These are phyloP conservation scores for Asterionellopsis glacialis DNA, from an alignment of 108 stramenopile genomes.

Conservation along the genomic window DNA sequence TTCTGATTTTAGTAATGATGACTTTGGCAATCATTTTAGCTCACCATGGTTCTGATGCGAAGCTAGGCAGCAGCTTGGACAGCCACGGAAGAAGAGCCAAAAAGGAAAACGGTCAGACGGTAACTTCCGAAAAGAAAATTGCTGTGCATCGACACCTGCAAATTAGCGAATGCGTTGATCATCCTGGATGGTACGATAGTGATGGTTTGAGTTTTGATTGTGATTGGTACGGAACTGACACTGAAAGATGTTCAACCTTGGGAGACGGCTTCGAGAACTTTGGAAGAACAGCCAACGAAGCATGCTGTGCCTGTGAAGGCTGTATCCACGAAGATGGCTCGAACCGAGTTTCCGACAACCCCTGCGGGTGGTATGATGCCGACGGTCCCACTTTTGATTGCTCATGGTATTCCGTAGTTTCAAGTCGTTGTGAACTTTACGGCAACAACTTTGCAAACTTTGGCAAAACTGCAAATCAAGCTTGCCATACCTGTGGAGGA, in stretches of 20 bases:
- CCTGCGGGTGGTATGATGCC: slow-evolving; percentile 4
- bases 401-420: slow-evolving; percentile 6
- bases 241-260: background rate
- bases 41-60: no score
- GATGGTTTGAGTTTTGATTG: slow-evolving; percentile 8
- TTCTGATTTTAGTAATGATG: no score
- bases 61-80: no score
- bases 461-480: slow-evolving; percentile 8
- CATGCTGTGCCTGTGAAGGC: slow-evolving; percentile 10
- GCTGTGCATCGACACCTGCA: no score
- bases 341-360: slow-evolving; percentile 2
- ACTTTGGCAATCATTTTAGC: no score
- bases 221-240: slow-evolving; percentile 3
- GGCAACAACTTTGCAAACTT: slow-evolving; percentile 8
- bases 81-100: no score
- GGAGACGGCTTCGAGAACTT: slow-evolving; percentile 8
- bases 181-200: slow-evolving; percentile 3
- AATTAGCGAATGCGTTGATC: slow-evolving; percentile 10
- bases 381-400: slow-evolving; percentile 10
- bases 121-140: no score
- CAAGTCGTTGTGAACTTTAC: slow-evolving; percentile 3
- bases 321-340: no score
- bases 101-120: no score
- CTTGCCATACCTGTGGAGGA: slow-evolving; percentile 11
- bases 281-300: slow-evolving; percentile 10